Conservation (phyloP, 352 stramenopile genomes). For the Globisporangium middletonii region DNA sequence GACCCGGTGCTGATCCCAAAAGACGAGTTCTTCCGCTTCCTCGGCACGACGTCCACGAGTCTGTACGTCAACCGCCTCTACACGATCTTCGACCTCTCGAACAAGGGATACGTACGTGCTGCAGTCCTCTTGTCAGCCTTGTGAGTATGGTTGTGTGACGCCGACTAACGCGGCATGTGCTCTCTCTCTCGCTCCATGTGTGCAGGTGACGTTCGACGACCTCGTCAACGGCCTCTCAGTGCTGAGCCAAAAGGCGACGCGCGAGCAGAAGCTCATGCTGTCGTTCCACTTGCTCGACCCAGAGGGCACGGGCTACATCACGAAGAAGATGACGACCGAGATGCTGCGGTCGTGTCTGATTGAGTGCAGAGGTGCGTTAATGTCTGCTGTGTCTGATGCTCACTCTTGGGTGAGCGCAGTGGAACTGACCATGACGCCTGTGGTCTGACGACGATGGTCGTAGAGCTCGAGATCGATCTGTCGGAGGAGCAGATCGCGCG, state of each 20-base stretch:
- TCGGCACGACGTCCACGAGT: conserved; percentile 61
- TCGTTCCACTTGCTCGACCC: conserved; percentile 82
- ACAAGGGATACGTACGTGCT: conserved; percentile 55
- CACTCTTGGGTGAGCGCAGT: too few relatives aligned
- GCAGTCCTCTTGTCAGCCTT: not conserved
- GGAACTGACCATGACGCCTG: not conserved
- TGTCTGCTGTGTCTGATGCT: not conserved
- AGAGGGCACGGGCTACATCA: conserved; percentile 74
- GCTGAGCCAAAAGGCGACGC: conserved; percentile 79
- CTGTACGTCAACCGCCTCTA: conserved; percentile 85
- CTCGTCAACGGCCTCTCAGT: conserved; percentile 76
- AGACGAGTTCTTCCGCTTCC: conserved; percentile 84
- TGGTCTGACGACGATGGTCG: not conserved
- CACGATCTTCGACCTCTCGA: conserved; percentile 79
- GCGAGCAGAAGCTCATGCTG: conserved; percentile 83
- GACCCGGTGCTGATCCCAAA: conserved; percentile 75
- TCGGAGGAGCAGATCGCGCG: conserved; percentile 68
- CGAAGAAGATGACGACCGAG: conserved; percentile 77
- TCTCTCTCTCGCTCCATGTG: not conserved
- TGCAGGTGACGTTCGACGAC: conserved; percentile 77
- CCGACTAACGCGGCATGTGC: not conserved
- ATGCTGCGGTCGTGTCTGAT: conserved; percentile 77
- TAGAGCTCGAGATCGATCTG: conserved; percentile 75
- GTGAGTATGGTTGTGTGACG: not conserved
- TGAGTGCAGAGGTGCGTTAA: conserved; percentile 67